Evolutionary conservation across 768 basidiomycete species (phyloP).

Genomic region (Brasilioporus rufonigricans): DNA sequence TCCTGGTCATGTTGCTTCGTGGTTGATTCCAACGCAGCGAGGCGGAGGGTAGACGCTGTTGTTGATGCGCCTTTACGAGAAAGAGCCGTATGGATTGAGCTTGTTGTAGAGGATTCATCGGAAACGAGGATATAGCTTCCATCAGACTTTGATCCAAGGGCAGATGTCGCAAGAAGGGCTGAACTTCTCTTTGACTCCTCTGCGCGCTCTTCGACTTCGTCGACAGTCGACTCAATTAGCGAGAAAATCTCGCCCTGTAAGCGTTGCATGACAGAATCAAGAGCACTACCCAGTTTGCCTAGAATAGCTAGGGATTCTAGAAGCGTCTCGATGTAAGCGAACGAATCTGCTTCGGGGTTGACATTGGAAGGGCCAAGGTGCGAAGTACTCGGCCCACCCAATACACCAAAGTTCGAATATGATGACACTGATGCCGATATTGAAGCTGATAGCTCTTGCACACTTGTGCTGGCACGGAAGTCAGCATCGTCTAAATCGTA

Average conservation of each 20-base stretch:
- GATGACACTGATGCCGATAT: conserved; percentile 23
- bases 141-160: conserved; percentile 44
- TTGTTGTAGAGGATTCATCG: conserved; percentile 17
- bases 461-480: conserved; percentile 19
- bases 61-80: conserved; percentile 27
- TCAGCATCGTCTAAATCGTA: conserved; percentile 54
- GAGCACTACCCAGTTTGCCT: conserved; percentile 78
- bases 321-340: conserved; percentile 88
- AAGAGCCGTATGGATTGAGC: conserved; percentile 26
- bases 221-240: conserved; percentile 82
- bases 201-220: conserved; percentile 88
- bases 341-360: conserved; percentile 92
- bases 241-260: conserved; percentile 79
- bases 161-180: conserved; percentile 31
- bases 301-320: conserved; percentile 91
- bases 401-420: conserved; percentile 22
- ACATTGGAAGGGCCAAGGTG: conserved; percentile 25
- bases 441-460: conserved; percentile 21
- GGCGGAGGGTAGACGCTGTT: conserved; percentile 56
- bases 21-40: conserved; percentile 72
- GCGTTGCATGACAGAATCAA: conserved; percentile 83
- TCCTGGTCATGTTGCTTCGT: conserved; percentile 78
- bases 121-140: conserved; percentile 50
- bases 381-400: conserved; percentile 17
- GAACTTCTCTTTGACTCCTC: conserved; percentile 68